Conservation (phyloP, 306 rosid species). For the Sophora flavescens region DNA sequence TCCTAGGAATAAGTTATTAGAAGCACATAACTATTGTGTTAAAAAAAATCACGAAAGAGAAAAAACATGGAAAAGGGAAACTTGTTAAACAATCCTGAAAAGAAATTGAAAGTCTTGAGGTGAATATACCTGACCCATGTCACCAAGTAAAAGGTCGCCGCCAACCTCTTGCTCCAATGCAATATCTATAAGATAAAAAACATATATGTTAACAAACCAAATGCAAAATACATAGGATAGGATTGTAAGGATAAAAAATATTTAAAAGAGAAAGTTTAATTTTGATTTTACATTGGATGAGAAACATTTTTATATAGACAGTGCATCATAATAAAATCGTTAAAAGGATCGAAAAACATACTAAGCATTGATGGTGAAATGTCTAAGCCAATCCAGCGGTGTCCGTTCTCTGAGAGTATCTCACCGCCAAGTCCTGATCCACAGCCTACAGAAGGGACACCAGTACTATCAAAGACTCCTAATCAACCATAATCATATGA, state of each 20-base stretch:
- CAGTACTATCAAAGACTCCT: background rate
- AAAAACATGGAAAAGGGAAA: constrained; percentile 20
- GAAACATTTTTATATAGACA: too few relatives aligned
- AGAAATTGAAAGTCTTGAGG: background rate
- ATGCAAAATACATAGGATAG: background rate
- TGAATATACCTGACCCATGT: constrained; percentile 93
- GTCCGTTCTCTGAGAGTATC: constrained; percentile 76
- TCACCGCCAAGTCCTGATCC: constrained; percentile 98
- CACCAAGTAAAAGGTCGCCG: constrained; percentile 90
- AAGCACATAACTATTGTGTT: background rate
- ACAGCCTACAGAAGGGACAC: constrained; percentile 63
- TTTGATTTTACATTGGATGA: too few relatives aligned
- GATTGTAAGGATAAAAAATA: background rate
- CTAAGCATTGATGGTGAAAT: constrained; percentile 96
- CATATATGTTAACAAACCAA: background rate
- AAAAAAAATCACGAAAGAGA: background rate
- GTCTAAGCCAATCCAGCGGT: constrained; percentile 94
- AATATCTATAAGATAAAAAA: constrained; percentile 57
- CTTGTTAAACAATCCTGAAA: background rate
- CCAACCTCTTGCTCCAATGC: constrained; percentile 88
- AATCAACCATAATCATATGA: background rate
- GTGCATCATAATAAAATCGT: too few relatives aligned
- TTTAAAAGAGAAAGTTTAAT: too few relatives aligned
- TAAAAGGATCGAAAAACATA: constrained; percentile 43
- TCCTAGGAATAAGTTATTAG: background rate